Base-by-base conservation (phyloP, 2,329 filamentous ascomycete genomes). In the Phyllosticta capitalensis region DNA sequence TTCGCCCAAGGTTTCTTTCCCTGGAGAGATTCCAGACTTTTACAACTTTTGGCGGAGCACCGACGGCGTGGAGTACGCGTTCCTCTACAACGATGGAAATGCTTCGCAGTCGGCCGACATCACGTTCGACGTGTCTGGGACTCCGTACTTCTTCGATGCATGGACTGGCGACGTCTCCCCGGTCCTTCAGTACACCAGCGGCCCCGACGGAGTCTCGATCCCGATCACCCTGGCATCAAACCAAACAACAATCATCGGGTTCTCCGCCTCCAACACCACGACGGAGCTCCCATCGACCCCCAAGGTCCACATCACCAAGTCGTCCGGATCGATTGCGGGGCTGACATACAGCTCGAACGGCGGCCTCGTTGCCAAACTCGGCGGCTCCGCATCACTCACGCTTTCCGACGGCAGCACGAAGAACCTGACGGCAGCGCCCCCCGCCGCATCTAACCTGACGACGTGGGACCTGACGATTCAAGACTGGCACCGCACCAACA, bases 121-220 rank as follows among this genome's bases (percentile, higher is more conserved):
- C 2, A 61, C 38, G 1, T 61, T 66, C 54, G 30, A 56, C 20
- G 55, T 56, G 9, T 52, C 51, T 12, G 63, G 59, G 19, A 62
- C 59, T 5, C 75, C 76, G 3, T 75, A 72, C 61, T 30, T 67
- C 28, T 72, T 73, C 56, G 67, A 79, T 63, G 72, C 75, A 3
- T 80, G 75, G 74, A 76, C 74, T 1, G 77, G 77, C 7, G 64
- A 66, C 5, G 57, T 67, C 24, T 69, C 59, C 3, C 70, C 69
- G 0, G 61, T 77, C 20, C 50, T 68, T 1, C 63, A 66, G 3
- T 77, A 76, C 59, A 65, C 67, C n/a, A 61, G 66, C 9, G 65
- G 59, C 2, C 58, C 65, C 2, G 63, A 58, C 0, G 21, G 30
- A 14, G 74, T 70, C 1, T 66, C 63, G 0, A 70, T 77, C 14